Base-by-base conservation (phyloP, 768 basidiomycete genomes). In the Tulasnella sp. region DNA sequence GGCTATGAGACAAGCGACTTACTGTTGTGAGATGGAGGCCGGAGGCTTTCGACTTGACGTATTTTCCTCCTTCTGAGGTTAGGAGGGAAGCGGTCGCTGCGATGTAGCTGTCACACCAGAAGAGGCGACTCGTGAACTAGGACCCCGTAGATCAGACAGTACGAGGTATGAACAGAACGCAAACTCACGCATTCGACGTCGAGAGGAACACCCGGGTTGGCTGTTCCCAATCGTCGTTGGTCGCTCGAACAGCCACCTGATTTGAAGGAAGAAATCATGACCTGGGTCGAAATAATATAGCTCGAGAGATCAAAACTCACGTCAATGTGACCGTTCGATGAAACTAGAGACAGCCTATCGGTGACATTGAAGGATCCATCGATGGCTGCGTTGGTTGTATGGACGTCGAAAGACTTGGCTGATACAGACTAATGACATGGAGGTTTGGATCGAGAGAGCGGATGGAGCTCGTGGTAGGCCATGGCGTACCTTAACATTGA, bases 141-240 rank as follows among this genome's bases (percentile, higher is more conserved):
- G n/a, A 21, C 11, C 7, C 21, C 11, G 7, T 29, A 48, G n/a
- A 5, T 11, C 27, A 11, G 46, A 5, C 27, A 48, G 46, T 48
- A 11, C 7, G 21, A n/a, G 19, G 27, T 5, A 21, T 5, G 27
- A n/a, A 11, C 19, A 48, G 7, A n/a, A n/a, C 7, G 46, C n/a
- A n/a, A n/a, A n/a, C 46, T 48, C 27, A 48, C 46, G 46, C 46
- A 48, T 48, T 48, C 46, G 46, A 48, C n/a, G 46, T 48, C 5
- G 11, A 22, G n/a, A 48, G 27, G 7, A 7, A 5, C 7, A 48
- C 19, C 46, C 5, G 7, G 19, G 46, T 48, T 29, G 7, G 46
- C 5, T 5, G 5, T 22, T 48, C 21, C 27, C 5, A n/a, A n/a
- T 48, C n/a, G 21, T 48, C 46, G 27, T 29, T 48, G 46, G 21